Conservation (phyloP, 371 early-diverging fungal genomes). For the Choanephora cucurbitarum region DNA sequence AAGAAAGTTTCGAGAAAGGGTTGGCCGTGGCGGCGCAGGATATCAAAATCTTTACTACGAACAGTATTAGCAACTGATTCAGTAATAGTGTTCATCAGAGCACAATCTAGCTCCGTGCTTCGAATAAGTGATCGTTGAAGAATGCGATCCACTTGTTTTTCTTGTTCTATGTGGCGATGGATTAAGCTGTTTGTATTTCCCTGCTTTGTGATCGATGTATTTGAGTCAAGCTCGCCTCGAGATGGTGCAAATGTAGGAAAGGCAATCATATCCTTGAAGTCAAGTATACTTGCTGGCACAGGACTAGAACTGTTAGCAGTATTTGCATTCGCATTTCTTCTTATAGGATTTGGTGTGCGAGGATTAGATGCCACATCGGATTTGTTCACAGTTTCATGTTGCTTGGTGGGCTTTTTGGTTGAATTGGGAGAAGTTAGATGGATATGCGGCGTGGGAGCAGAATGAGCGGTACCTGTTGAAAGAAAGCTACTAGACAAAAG, state of each 20-base stretch:
- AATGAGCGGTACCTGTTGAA: conserved; percentile 4
- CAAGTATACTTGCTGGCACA: conserved; percentile 20
- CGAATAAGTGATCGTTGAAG: conserved; percentile 22
- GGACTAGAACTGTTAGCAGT: neutral
- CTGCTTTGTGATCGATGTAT: neutral
- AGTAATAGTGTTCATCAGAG: conserved; percentile 49
- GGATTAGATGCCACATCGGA: conserved; percentile 1
- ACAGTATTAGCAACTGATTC: conserved; percentile 38
- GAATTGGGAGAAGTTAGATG: conserved; percentile 29
- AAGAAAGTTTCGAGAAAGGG: conserved; percentile 58
- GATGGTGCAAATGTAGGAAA: conserved; percentile 16
- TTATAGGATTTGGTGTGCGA: conserved; percentile 9
- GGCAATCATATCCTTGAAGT: conserved; percentile 30
- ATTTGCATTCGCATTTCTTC: neutral
- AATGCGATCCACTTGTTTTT: conserved; percentile 19
- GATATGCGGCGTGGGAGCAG: conserved; percentile 24
- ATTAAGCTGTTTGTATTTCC: neutral
- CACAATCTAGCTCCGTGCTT: conserved; percentile 45
- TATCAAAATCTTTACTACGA: conserved; percentile 46
- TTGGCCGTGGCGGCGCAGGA: conserved; percentile 58
- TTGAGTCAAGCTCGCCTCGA: conserved; percentile 6
- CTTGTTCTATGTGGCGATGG: conserved; percentile 15
- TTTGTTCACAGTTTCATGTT: conserved; percentile 7
- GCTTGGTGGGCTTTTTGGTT: conserved; percentile 5
- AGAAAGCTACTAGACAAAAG: conserved; percentile 1